Percentiles rank a stretch among this genome's conserved stretches.
Evolutionary conservation across 305 asterid species (phyloP).

Genomic region (Caryopteris hybrid): DNA sequence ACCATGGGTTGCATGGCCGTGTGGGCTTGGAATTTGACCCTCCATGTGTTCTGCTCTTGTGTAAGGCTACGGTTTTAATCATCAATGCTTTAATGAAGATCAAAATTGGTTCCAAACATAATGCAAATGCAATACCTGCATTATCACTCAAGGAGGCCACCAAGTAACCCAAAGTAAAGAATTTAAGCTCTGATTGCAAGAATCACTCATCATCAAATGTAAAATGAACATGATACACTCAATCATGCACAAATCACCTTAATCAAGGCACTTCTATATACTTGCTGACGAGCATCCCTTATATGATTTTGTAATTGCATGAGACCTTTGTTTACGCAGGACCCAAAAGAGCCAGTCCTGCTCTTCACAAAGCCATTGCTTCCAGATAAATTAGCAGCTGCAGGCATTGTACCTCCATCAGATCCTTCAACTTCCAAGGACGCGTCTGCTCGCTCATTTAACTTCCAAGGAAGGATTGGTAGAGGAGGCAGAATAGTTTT

Average conservation of each 20-base stretch:
- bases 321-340: conserved; percentile 47
- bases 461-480: conserved; percentile 75
- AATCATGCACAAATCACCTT: background rate
- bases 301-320: background rate
- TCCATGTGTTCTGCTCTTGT: background rate
- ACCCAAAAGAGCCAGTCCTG: conserved; percentile 69
- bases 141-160: background rate
- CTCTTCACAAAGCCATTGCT: conserved; percentile 80
- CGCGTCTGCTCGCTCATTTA: conserved; percentile 32
- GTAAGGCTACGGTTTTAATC: background rate
- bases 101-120: no score
- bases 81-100: background rate
- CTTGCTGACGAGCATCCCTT: background rate
- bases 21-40: background rate
- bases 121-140: background rate
- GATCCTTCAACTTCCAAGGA: conserved; percentile 44
- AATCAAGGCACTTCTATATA: no score
- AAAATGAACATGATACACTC: background rate
- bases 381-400: conserved; percentile 77
- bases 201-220: background rate
- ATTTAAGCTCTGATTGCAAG: background rate
- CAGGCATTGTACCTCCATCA: conserved; percentile 73
- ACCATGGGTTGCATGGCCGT: no score
- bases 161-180: no score
- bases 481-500: conserved; percentile 92